Evolutionary conservation across 140 eudicot genomes (phyloP).

Genomic region (Oenanthe javanica): DNA sequence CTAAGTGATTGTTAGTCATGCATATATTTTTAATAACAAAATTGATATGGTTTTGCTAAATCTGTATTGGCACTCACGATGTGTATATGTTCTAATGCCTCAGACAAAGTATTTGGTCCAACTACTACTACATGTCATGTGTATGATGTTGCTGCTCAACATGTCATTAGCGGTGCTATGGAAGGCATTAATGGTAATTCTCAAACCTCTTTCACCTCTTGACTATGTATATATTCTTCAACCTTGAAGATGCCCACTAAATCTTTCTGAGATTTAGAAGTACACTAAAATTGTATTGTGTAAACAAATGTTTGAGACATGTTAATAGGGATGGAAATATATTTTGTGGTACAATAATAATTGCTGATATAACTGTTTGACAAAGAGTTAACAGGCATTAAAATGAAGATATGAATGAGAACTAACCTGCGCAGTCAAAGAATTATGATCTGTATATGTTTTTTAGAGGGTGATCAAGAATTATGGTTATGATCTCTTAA

Average conservation of each 20-base stretch:
- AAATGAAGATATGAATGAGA: background rate
- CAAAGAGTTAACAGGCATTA: background rate
- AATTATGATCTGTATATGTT: background rate
- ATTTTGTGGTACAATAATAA: background rate
- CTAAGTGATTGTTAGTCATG: background rate
- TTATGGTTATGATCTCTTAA: background rate
- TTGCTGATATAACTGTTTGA: background rate
- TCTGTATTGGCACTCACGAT: constrained; percentile 12
- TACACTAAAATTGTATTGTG: background rate
- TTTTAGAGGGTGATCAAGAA: background rate
- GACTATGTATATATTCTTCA: background rate
- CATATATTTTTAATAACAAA: background rate
- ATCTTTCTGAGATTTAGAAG: background rate
- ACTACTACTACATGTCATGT: constrained; percentile 96
- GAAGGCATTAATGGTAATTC: constrained; percentile 87
- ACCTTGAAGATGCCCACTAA: background rate
- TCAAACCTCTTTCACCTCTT: background rate
- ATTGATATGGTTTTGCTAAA: constrained; percentile 2
- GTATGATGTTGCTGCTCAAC: constrained; percentile 94
- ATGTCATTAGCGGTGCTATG: constrained; percentile 90
- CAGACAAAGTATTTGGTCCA: constrained; percentile 97
- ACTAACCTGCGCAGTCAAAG: background rate
- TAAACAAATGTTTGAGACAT: background rate
- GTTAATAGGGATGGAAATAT: background rate
- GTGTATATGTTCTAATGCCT: constrained; percentile 7